Evolutionary conservation across 2,329 filamentous ascomycete genomes (phyloP).

Genomic region (Myotisia sp.): DNA sequence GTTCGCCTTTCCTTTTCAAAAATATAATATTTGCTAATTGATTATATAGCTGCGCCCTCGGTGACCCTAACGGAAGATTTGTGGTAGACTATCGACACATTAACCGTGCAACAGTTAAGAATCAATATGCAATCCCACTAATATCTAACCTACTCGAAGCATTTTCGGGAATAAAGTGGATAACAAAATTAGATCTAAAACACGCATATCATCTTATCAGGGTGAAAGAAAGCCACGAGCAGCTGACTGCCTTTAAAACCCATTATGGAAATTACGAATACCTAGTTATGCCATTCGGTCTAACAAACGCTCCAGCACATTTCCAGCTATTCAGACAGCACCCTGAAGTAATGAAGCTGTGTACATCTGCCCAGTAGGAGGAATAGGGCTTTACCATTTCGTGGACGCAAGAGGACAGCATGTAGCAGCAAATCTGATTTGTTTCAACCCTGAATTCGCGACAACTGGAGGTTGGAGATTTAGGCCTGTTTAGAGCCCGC

Average conservation of each 20-base stretch:
- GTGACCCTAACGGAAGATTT: too few species aligned
- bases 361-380: too few species aligned
- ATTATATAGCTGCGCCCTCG: too few species aligned
- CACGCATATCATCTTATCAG: conserved; percentile 15
- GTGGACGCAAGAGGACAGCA: too few species aligned
- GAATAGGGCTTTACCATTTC: too few species aligned
- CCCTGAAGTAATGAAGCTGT: too few species aligned
- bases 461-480: too few species aligned
- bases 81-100: conserved; percentile 20
- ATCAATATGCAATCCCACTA: conserved; percentile 16
- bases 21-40: too few species aligned
- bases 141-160: conserved; percentile 16
- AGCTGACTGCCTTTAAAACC: conserved; percentile 4
- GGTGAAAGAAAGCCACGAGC: conserved; percentile 15
- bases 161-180: conserved; percentile 10
- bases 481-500: too few species aligned
- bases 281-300: conserved; percentile 18
- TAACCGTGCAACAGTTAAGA: conserved; percentile 22
- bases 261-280: conserved; percentile 18
- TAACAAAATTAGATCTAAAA: conserved; percentile 16
- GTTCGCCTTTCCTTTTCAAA: too few species aligned
- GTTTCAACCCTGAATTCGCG: too few species aligned
- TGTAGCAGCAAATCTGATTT: too few species aligned
- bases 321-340: background rate
- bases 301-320: conserved; percentile 11